Base-by-base conservation (phyloP, 352 stramenopile genomes). In the Hyaloperonospora brassicae region DNA sequence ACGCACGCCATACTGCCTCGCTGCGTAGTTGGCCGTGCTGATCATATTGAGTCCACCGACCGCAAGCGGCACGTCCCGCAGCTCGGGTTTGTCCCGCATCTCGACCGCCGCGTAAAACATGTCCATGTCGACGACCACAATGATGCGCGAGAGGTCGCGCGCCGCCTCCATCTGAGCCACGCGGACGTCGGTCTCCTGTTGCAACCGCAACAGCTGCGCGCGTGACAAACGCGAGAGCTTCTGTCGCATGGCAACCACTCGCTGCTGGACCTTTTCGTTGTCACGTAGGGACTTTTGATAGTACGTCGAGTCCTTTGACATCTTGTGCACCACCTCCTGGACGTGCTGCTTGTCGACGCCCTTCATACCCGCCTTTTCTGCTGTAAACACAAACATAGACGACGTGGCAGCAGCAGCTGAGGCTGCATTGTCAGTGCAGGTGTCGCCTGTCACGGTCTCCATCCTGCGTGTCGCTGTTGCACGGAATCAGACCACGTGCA, bases 31-130 rank as follows among this genome's bases (percentile, higher is more conserved):
- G 52, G 89, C 89, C 5, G 95, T 98, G 13, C 72, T 86, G 60
- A 98, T 97, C 93, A 98, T 98, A 42, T 68, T 76, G 27, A 87
- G 74, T 2, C 86, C 85, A 8, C 95, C 95, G 6, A 98, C 94
- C 6, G 89, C 94, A 5, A 97, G 84, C 5, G 95, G 95, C 31
- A 95, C 75, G 43, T 96, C 68, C 4, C 74, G 64, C 13, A 98
- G 70, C 23, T 80, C 61, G 1, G 92, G 93, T 55, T 91, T 76
- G 65, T 96, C 80, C n/a, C 95, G 75, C 68, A 98, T 95, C 59
- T 98, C 92, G 39, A 97, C 96, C 9, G 88, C 89, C 13, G 96
- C 96, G 69, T 96, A 98, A 61, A 98, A 98, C 79, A 96, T 96
- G 64, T 98, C 95, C 92, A 98, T 98, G 67, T 98, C 95, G 1